These are phyloP conservation scores for Fremontodendron californicum DNA, from an alignment of 345 rosid genomes.

Conservation along the genomic window DNA sequence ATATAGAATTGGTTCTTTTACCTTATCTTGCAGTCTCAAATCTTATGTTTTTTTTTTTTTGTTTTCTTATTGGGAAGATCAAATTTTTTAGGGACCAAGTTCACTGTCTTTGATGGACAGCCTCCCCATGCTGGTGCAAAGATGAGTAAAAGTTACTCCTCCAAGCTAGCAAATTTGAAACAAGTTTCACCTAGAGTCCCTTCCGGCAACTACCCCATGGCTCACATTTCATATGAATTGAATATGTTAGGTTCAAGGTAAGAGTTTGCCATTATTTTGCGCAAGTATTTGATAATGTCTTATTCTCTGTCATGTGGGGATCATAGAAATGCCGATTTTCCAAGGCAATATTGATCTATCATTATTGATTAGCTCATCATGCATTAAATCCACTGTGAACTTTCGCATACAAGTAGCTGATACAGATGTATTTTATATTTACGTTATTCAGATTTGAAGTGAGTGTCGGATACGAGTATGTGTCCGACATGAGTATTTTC, in stretches of 20 bases:
- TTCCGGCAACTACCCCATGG: slow-evolving; percentile 51
- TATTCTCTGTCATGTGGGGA: background rate
- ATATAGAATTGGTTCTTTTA: background rate
- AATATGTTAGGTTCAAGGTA: slow-evolving; percentile 73
- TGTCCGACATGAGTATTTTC: too few relatives aligned
- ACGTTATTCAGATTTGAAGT: too few relatives aligned
- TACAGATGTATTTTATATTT: background rate
- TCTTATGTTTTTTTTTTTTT: slow-evolving; percentile 9
- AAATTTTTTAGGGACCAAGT: slow-evolving; percentile 72
- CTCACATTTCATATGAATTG: slow-evolving; percentile 62
- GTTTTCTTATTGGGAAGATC: slow-evolving; percentile 44
- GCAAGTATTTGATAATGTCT: background rate
- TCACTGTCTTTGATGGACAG: slow-evolving; percentile 54
- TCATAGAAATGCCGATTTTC: background rate
- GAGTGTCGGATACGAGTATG: too few relatives aligned
- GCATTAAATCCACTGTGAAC: slow-evolving; percentile 2
- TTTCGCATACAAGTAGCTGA: background rate
- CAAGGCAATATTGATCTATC: background rate
- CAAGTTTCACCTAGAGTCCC: slow-evolving; percentile 54
- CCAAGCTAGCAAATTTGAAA: slow-evolving; percentile 39
- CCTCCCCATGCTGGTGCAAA: slow-evolving; percentile 40
- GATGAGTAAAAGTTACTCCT: slow-evolving; percentile 53
- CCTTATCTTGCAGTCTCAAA: background rate
- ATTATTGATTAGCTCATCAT: slow-evolving; percentile 7
- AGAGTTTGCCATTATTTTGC: slow-evolving; percentile 7